Conservation (phyloP, 495 filamentous ascomycete genomes). For the Trichoderma asperelloides region DNA sequence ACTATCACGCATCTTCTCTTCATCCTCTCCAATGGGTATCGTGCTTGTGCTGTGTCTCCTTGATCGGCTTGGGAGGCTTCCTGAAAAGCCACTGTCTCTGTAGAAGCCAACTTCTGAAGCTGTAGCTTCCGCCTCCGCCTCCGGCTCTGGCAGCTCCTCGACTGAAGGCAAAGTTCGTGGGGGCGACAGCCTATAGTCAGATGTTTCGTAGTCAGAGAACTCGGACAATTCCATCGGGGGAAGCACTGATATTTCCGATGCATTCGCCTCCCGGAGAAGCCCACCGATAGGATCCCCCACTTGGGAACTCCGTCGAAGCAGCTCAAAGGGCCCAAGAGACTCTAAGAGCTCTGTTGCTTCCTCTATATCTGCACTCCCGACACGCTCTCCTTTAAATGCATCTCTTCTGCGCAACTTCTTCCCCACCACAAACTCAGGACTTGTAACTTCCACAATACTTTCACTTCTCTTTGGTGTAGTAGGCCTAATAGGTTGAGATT, state of each 20-base stretch:
- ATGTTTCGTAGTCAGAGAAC: constrained; percentile 3
- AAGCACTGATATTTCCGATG: constrained; percentile 3
- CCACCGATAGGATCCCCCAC: constrained; percentile 2
- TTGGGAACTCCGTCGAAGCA: neutral
- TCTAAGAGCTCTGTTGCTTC: neutral
- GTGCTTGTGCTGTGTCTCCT: constrained; percentile 7
- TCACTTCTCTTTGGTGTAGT: neutral
- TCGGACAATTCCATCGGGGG: neutral
- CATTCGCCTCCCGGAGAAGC: constrained; percentile 6
- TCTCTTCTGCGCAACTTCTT: neutral
- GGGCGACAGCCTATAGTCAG: constrained; percentile 4
- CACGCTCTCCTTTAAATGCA: neutral
- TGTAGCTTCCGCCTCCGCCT: constrained; percentile 9
- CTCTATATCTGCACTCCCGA: neutral
- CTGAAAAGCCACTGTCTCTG: constrained; percentile 40
- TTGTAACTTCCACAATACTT: neutral
- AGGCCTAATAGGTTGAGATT: neutral
- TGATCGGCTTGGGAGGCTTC: constrained; percentile 31
- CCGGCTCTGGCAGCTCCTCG: constrained; percentile 15
- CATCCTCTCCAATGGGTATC: constrained; percentile 13
- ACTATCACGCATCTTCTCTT: constrained; percentile 38
- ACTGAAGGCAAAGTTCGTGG: constrained; percentile 3
- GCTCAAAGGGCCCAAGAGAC: neutral
- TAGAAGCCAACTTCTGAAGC: constrained; percentile 23
- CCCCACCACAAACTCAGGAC: neutral